Conservation (phyloP, 495 filamentous ascomycete species). For the Lasiosphaeris hirsuta region DNA sequence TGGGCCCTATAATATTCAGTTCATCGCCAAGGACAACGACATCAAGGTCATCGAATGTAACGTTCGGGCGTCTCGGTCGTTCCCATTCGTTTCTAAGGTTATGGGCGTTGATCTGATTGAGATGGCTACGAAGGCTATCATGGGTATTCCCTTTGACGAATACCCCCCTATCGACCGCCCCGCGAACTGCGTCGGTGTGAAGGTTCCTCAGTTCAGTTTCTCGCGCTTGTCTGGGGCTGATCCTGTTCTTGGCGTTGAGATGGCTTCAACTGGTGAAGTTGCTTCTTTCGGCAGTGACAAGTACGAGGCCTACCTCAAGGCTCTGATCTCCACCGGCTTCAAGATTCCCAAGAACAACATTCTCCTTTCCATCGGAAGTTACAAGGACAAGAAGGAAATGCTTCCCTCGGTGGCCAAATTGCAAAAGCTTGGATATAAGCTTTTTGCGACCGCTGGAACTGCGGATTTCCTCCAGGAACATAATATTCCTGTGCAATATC, state of each 20-base stretch:
- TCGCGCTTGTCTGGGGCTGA: slow-evolving; percentile 93
- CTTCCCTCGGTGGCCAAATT: slow-evolving; percentile 88
- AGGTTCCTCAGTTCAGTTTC: slow-evolving; percentile 99
- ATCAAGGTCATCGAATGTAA: slow-evolving; percentile 99
- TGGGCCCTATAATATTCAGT: slow-evolving; percentile 97
- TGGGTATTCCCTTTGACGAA: slow-evolving; percentile 72
- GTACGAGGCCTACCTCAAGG: slow-evolving; percentile 97
- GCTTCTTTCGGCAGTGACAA: slow-evolving; percentile 94
- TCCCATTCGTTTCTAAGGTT: slow-evolving; percentile 97
- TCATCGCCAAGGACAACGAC: slow-evolving; percentile 98
- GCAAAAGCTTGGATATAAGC: slow-evolving; percentile 82
- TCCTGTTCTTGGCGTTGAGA: slow-evolving; percentile 95
- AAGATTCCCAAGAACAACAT: slow-evolving; percentile 96
- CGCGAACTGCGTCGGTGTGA: slow-evolving; percentile 86
- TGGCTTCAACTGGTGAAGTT: slow-evolving; percentile 98
- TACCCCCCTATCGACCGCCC: slow-evolving; percentile 77
- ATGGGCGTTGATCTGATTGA: slow-evolving; percentile 98
- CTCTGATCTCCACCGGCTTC: slow-evolving; percentile 91
- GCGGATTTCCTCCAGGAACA: slow-evolving; percentile 94
- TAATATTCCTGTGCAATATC: slow-evolving; percentile 81
- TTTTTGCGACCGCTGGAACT: slow-evolving; percentile 94
- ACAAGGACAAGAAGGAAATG: slow-evolving; percentile 97
- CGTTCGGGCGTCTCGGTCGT: slow-evolving; percentile 90
- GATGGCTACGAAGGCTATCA: slow-evolving; percentile 98
- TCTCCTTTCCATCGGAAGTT: slow-evolving; percentile 90